These are phyloP conservation scores for Hypoxylon rubiginosum DNA, from an alignment of 2,329 filamentous ascomycete genomes.

Conservation along the genomic window DNA sequence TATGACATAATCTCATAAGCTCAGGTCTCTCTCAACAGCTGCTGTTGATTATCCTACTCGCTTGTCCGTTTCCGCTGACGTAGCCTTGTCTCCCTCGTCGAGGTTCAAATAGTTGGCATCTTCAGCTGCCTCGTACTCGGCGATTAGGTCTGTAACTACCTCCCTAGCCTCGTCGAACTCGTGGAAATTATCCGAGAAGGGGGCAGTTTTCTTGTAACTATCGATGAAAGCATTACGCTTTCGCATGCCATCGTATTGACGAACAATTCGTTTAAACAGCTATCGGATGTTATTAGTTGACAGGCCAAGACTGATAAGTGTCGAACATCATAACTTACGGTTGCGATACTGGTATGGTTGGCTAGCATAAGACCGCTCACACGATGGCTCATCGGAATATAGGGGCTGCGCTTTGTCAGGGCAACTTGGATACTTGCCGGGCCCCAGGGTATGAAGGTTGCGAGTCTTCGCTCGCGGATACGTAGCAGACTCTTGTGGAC, in stretches of 20 bases:
- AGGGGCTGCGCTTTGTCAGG: slow-evolving; percentile 94
- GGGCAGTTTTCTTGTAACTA: slow-evolving; percentile 93
- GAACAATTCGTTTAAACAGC: slow-evolving; percentile 93
- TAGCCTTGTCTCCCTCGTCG: slow-evolving; percentile 67
- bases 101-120: slow-evolving; percentile 89
- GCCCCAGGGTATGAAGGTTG: slow-evolving; percentile 98
- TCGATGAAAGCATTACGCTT: slow-evolving; percentile 98
- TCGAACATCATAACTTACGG: slow-evolving; percentile 63
- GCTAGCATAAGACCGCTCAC: slow-evolving; percentile 98
- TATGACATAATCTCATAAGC: slow-evolving; percentile 30
- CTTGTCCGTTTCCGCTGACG: slow-evolving; percentile 67
- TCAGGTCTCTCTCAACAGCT: not conserved
- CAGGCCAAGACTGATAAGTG: not conserved
- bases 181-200: slow-evolving; percentile 89
- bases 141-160: slow-evolving; percentile 90
- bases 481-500: slow-evolving; percentile 97
- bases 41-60: slow-evolving; percentile 56
- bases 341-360: slow-evolving; percentile 97
- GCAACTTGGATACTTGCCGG: slow-evolving; percentile 98
- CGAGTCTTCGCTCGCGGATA: slow-evolving; percentile 92
- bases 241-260: slow-evolving; percentile 92
- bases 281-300: slow-evolving; percentile 49
- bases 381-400: slow-evolving; percentile 92
- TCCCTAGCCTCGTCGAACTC: slow-evolving; percentile 96
- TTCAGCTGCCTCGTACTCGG: slow-evolving; percentile 96